Base-by-base conservation (phyloP, 1,284 basidiomycete genomes). In the Ceratobasidium sp. region DNA sequence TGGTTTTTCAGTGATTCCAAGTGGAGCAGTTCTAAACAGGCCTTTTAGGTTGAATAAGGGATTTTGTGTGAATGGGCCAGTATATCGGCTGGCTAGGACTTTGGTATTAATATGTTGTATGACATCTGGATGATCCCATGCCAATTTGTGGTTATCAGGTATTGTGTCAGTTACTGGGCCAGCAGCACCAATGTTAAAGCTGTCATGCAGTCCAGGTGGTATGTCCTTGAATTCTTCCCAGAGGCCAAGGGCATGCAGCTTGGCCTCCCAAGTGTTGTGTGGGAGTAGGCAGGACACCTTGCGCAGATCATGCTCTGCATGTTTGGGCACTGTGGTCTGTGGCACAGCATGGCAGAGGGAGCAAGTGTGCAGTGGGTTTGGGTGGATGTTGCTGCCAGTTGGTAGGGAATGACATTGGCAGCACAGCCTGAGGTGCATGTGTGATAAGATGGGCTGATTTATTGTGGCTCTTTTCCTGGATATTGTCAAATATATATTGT, bases 1-100 rank as follows among this genome's bases (percentile, higher is more conserved):
- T 0, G 80, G 74, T 68, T 84, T 84, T 13, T 82, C 81, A 0
- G 84, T 81, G 0, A 82, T 76, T 1, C 83, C 82, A 0, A 85
- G 75, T 0, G 83, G 84, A 0, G 82, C 82, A 0, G 82, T 81
- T 8, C 77, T 76, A 56, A 84, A 85, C 0, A 79, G 80, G 5
- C 84, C 84, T 74, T 84, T 84, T 9, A 81, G 1, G 0, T 41
- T 13, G 59, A 84, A 80, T 0, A 85, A 77, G 34, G 80, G 78
- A 0, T 16, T 31, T 2, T 79, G 81, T 0, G 66, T 16, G 77
- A 79, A 84, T 0, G 78, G 76, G 0, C 74, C 48, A 0, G 81
- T 81, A 74, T 84, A 84, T 8, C 83, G 78, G n/a, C 82, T 79
- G 0, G 80, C 79, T 1, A 76, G 75, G 19, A 81, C 77, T 76